Evolutionary conservation across 2,329 filamentous ascomycete species (phyloP).

Genomic region (Aspergillus sp.): DNA sequence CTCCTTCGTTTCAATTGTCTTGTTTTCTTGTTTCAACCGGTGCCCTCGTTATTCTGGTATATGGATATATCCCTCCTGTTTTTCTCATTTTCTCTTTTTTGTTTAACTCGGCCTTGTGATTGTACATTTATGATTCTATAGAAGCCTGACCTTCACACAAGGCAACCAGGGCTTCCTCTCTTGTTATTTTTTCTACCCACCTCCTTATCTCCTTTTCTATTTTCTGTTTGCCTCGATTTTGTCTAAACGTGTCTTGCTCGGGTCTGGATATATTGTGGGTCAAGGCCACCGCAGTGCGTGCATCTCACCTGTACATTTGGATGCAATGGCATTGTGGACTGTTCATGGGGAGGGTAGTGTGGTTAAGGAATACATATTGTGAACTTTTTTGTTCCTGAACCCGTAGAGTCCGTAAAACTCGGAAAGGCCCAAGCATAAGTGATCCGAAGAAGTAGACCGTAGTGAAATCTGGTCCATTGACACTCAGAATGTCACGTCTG

Average conservation of each 20-base stretch:
- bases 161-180: conserved; percentile 5
- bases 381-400: neutral
- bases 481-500: too few relatives aligned
- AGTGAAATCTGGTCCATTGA: too few relatives aligned
- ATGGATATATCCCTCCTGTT: conserved; percentile 3
- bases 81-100: neutral
- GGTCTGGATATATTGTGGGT: conserved; percentile 10
- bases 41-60: conserved; percentile 5
- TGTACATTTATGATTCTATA: conserved; percentile 17
- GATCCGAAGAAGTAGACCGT: too few relatives aligned
- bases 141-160: neutral
- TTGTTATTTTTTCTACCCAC: conserved; percentile 1
- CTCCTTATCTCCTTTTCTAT: neutral
- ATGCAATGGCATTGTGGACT: neutral
- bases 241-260: neutral
- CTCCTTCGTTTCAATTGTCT: conserved; percentile 1
- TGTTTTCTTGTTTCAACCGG: neutral
- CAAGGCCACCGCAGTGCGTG: neutral
- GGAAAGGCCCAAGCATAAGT: too few relatives aligned
- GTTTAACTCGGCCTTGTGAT: conserved; percentile 1
- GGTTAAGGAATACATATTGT: conserved; percentile 7
- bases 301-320: conserved; percentile 12
- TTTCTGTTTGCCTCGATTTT: conserved; percentile 2
- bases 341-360: conserved; percentile 6
- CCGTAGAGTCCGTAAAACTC: neutral